Evolutionary conservation across 495 filamentous ascomycete genomes (phyloP).

Genomic region (Staphylotrichum longicolle): DNA sequence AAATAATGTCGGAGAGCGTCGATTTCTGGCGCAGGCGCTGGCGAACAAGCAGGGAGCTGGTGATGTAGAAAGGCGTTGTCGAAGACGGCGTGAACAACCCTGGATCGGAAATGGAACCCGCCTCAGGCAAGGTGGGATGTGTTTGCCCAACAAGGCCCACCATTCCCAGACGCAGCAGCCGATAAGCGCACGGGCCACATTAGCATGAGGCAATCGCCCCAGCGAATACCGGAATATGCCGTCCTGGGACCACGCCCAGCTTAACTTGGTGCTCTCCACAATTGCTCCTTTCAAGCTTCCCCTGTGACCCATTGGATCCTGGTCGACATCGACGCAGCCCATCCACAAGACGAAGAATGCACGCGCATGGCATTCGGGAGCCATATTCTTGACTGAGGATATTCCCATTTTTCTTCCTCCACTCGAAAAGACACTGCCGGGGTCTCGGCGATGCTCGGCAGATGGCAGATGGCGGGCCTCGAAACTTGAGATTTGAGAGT

Average conservation of each 20-base stretch:
- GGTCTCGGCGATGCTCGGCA: not conserved
- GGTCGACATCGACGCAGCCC: not conserved
- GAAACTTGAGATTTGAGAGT: not conserved
- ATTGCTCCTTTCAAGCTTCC: not conserved
- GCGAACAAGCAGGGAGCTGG: not conserved
- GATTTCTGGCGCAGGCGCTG: not conserved
- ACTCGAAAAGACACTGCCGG: not conserved
- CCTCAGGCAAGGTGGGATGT: constrained; percentile 14
- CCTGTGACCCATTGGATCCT: not conserved
- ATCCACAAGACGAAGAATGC: not conserved
- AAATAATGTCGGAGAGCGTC: not conserved
- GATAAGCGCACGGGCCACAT: constrained; percentile 24
- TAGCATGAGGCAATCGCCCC: no score
- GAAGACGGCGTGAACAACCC: not conserved
- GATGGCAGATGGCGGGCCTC: constrained; percentile 4
- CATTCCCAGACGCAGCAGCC: not conserved
- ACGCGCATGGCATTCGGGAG: no score
- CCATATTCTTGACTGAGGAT: not conserved
- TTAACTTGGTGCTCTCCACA: no score
- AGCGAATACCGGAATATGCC: no score
- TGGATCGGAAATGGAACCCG: constrained; percentile 5
- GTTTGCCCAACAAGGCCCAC: constrained; percentile 8
- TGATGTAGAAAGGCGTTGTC: not conserved
- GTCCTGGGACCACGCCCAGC: no score
- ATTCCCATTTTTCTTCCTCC: not conserved